Evolutionary conservation across 257 asterid species (phyloP).

Genomic region (Nicotiana obtusifolia): DNA sequence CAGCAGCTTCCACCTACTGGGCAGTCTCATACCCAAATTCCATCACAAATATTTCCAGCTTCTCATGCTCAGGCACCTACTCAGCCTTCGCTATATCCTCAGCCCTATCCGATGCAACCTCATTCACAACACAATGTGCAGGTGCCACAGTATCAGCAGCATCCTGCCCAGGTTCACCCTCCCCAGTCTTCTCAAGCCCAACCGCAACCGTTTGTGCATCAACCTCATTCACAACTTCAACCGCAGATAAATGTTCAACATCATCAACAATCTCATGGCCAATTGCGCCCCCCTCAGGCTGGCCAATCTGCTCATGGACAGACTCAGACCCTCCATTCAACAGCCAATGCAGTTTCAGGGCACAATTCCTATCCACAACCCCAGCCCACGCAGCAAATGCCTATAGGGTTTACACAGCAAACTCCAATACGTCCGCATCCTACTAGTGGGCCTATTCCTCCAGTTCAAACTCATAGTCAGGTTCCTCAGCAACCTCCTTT

Average conservation of each 20-base stretch:
- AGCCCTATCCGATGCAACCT: slow-evolving; percentile 37
- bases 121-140: slow-evolving; percentile 45
- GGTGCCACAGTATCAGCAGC: slow-evolving; percentile 52
- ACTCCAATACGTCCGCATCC: slow-evolving; percentile 34
- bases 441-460: slow-evolving; percentile 37
- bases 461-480: slow-evolving; percentile 49
- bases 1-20: slow-evolving; percentile 39
- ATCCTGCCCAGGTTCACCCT: slow-evolving; percentile 32
- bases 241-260: slow-evolving; percentile 42
- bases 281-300: slow-evolving; percentile 40
- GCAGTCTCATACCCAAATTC: slow-evolving; percentile 35
- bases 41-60: slow-evolving; percentile 42
- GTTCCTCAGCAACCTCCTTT: slow-evolving; percentile 46
- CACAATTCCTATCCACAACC: slow-evolving; percentile 61
- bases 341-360: slow-evolving; percentile 49
- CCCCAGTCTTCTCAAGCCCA: slow-evolving; percentile 40
- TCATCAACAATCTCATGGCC: slow-evolving; percentile 33
- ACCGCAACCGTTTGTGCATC: slow-evolving; percentile 34
- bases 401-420: slow-evolving; percentile 41
- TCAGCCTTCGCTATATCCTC: slow-evolving; percentile 39
- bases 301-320: slow-evolving; percentile 39
- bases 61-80: slow-evolving; percentile 41
- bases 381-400: slow-evolving; percentile 50
- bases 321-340: slow-evolving; percentile 39
- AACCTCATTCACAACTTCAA: slow-evolving; percentile 33